Evolutionary conservation across 805 yeast species (phyloP).

Genomic region (Ogataea pignaliae): DNA sequence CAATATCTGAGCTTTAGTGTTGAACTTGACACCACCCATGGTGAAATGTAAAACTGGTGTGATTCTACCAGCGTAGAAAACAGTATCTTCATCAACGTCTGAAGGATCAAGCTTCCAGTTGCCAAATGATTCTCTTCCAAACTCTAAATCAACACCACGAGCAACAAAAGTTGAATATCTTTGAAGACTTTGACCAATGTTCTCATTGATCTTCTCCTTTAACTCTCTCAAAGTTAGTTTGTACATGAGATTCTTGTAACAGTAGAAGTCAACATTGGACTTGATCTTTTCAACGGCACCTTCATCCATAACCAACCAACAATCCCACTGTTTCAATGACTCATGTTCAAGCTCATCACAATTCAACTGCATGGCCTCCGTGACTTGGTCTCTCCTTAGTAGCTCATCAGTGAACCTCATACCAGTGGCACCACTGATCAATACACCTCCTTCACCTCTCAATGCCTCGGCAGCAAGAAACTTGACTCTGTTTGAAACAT

Average conservation of each 20-base stretch:
- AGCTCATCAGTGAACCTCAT: constrained; percentile 58
- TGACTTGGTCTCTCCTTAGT: constrained; percentile 56
- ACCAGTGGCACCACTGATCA: constrained; percentile 37
- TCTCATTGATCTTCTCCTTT: constrained; percentile 29
- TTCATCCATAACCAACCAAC: constrained; percentile 46
- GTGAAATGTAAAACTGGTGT: constrained; percentile 61
- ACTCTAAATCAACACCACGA: constrained; percentile 3
- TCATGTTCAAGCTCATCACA: constrained; percentile 8
- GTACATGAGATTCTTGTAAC: constrained; percentile 51
- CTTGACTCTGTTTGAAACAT: constrained; percentile 33
- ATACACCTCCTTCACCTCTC: constrained; percentile 62
- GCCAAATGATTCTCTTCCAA: constrained; percentile 14
- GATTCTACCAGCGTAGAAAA: constrained; percentile 46
- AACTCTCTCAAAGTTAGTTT: constrained; percentile 41
- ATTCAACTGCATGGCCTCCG: constrained; percentile 49
- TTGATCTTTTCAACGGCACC: constrained; percentile 41
- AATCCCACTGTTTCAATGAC: constrained; percentile 31
- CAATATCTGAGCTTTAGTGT: constrained; percentile 38
- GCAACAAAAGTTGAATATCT: constrained; percentile 7
- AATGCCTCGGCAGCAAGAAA: constrained; percentile 64
- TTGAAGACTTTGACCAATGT: constrained; percentile 7
- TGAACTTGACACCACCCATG: constrained; percentile 63
- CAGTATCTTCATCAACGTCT: constrained; percentile 13
- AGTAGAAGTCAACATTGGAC: constrained; percentile 53
- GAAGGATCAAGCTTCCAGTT: constrained; percentile 11